Percentiles rank a stretch among this genome's conserved stretches.
These are phyloP conservation scores for Clitopilus hobsonii DNA, from an alignment of 768 basidiomycete genomes.

Conservation along the genomic window DNA sequence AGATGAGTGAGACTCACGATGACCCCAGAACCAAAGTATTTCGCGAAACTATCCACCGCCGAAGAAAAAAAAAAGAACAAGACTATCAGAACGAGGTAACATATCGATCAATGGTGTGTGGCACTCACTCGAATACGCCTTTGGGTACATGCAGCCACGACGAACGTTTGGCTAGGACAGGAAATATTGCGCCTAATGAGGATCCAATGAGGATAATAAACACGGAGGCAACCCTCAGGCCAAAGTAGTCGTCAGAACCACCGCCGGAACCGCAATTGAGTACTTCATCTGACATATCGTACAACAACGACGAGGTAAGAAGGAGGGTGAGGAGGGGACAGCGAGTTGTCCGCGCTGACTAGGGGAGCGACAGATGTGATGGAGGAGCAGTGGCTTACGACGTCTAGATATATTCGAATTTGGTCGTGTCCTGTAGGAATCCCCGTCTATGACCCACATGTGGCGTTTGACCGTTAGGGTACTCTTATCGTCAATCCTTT, in stretches of 20 bases:
- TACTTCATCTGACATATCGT: slow-evolving; percentile 11
- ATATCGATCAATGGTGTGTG: not conserved
- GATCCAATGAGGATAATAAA: slow-evolving; percentile 71
- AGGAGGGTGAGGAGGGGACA: not conserved
- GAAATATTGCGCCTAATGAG: slow-evolving; percentile 61
- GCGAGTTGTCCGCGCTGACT: not conserved
- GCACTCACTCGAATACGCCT: slow-evolving; percentile 62
- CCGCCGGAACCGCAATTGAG: slow-evolving; percentile 47
- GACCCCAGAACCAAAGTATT: slow-evolving; percentile 89
- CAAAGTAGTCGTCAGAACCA: slow-evolving; percentile 40
- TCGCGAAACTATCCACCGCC: slow-evolving; percentile 56
- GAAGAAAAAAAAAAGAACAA: slow-evolving; percentile 3
- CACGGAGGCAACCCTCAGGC: slow-evolving; percentile 64
- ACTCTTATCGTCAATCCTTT: slow-evolving; percentile 8
- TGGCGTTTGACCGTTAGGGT: slow-evolving; percentile 11
- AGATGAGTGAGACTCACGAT: slow-evolving; percentile 47
- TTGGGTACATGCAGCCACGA: slow-evolving; percentile 53
- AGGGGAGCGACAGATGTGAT: slow-evolving; percentile 3
- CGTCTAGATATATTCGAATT: slow-evolving; percentile 6
- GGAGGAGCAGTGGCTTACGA: slow-evolving; percentile 2
- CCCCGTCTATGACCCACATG: not conserved
- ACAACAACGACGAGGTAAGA: not conserved
- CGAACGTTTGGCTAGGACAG: slow-evolving; percentile 54
- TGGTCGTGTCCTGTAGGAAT: not conserved
- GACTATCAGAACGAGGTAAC: slow-evolving; percentile 1